Evolutionary conservation across 2,329 filamentous ascomycete species (phyloP).

Genomic region (Trichophyton simii): DNA sequence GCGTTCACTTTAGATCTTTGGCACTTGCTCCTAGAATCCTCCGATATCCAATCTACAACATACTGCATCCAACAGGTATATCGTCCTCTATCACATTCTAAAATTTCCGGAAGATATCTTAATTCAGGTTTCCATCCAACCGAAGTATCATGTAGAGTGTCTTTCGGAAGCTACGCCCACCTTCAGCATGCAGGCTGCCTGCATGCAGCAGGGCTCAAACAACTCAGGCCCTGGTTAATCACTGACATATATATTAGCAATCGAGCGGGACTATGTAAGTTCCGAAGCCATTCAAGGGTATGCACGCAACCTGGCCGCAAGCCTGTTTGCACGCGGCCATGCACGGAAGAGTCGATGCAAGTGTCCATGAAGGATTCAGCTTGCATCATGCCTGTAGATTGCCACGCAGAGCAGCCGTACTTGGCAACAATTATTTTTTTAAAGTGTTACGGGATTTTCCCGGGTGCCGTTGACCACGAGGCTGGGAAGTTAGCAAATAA

Average conservation of each 20-base stretch:
- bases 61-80: not conserved
- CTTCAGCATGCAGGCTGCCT: not conserved
- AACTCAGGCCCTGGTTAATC: not conserved
- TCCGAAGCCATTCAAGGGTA: not conserved
- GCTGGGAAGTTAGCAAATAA: not conserved
- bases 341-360: slow-evolving; percentile 1
- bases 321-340: not conserved
- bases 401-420: not conserved
- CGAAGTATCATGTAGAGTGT: not conserved
- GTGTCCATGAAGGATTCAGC: not conserved
- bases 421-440: not conserved
- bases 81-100: not conserved
- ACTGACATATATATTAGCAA: not conserved
- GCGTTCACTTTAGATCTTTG: not conserved
- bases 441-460: not conserved
- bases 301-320: not conserved
- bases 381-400: not conserved
- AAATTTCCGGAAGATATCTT: too few species aligned
- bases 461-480: not conserved
- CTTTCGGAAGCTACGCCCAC: not conserved
- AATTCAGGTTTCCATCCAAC: not conserved
- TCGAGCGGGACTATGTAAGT: not conserved
- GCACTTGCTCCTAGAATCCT: not conserved
- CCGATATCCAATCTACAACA: not conserved
- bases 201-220: not conserved